phyloP scores from a whole-genome alignment of 768 basidiomycete species.

The Phylloporus rhodoxanthus region DNA sequence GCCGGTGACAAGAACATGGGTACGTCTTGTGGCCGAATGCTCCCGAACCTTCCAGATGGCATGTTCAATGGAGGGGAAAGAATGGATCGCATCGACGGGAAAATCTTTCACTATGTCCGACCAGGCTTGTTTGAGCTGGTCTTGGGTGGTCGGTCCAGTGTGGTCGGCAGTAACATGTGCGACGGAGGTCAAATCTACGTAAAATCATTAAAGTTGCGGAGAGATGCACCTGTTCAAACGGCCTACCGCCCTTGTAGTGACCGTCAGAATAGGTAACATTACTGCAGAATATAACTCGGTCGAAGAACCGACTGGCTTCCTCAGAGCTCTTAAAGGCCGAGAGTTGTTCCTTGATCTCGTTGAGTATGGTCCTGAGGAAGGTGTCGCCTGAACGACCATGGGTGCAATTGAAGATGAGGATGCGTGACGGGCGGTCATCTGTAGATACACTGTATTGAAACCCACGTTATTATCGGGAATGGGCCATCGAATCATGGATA shows the following conservation, averaged over 20 bases:
- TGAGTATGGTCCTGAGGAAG: conserved; percentile 60
- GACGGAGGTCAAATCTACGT: conserved; percentile 69
- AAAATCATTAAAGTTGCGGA: neutral
- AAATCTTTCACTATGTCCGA: conserved; percentile 53
- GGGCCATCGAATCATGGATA: conserved; percentile 4
- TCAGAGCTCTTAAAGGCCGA: conserved; percentile 35
- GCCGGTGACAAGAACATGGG: conserved; percentile 80
- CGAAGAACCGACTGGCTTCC: conserved; percentile 51
- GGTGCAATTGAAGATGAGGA: conserved; percentile 94
- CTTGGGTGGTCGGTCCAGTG: conserved; percentile 64
- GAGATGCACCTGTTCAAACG: neutral
- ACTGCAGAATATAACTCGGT: conserved; percentile 89
- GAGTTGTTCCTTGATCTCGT: conserved; percentile 46
- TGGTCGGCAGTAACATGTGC: conserved; percentile 60
- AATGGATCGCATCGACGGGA: conserved; percentile 58
- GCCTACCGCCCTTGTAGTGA: conserved; percentile 81
- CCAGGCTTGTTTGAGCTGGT: conserved; percentile 75
- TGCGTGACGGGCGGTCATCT: conserved; percentile 36
- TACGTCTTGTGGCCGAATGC: conserved; percentile 29
- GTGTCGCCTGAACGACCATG: conserved; percentile 74
- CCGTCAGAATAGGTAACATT: conserved; percentile 94
- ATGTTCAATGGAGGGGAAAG: conserved; percentile 84
- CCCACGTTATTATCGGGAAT: conserved; percentile 1
- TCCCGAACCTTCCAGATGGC: conserved; percentile 64
- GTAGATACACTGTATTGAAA: conserved; percentile 1